Evolutionary conservation across 1,284 basidiomycete genomes (phyloP).

Genomic region (Anthracocystis setariae): DNA sequence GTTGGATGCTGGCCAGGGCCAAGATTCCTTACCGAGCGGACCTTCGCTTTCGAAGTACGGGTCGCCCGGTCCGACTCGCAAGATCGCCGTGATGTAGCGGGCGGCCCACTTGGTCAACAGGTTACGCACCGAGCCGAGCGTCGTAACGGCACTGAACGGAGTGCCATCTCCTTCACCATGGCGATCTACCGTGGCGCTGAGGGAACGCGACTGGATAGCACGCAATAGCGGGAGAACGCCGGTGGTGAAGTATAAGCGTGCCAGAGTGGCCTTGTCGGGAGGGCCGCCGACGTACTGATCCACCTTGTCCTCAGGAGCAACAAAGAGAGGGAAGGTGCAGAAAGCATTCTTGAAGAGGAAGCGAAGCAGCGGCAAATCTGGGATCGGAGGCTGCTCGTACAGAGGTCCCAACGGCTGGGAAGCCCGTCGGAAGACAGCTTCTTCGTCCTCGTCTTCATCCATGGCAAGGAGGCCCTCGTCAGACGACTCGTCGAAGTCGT

Average conservation of each 20-base stretch:
- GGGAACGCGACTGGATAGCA: slow-evolving; percentile 57
- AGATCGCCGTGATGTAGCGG: slow-evolving; percentile 55
- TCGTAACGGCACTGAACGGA: slow-evolving; percentile 53
- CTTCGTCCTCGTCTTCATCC: slow-evolving; percentile 56
- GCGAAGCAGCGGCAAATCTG: slow-evolving; percentile 59
- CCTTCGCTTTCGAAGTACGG: slow-evolving; percentile 50
- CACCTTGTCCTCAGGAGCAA: slow-evolving; percentile 52
- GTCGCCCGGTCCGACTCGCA: slow-evolving; percentile 54
- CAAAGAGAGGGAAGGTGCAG: slow-evolving; percentile 62
- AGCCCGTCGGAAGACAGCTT: slow-evolving; percentile 59
- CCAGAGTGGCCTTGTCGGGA: slow-evolving; percentile 57
- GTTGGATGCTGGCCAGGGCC: slow-evolving; percentile 57
- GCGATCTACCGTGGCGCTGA: slow-evolving; percentile 59
- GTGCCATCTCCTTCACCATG: slow-evolving; percentile 62
- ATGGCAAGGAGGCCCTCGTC: slow-evolving; percentile 44
- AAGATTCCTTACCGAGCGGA: slow-evolving; percentile 42
- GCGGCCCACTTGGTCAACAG: slow-evolving; percentile 52
- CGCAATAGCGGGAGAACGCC: slow-evolving; percentile 58
- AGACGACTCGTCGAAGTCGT: slow-evolving; percentile 56
- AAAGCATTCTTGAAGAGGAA: slow-evolving; percentile 63
- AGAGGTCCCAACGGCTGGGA: slow-evolving; percentile 43
- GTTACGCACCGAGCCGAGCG: slow-evolving; percentile 34
- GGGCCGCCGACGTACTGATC: slow-evolving; percentile 39
- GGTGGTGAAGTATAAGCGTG: slow-evolving; percentile 52
- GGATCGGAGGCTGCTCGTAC: slow-evolving; percentile 34